These are phyloP conservation scores for Leishmania arabica DNA, from an alignment of 208 protist species.

Conservation along the genomic window DNA sequence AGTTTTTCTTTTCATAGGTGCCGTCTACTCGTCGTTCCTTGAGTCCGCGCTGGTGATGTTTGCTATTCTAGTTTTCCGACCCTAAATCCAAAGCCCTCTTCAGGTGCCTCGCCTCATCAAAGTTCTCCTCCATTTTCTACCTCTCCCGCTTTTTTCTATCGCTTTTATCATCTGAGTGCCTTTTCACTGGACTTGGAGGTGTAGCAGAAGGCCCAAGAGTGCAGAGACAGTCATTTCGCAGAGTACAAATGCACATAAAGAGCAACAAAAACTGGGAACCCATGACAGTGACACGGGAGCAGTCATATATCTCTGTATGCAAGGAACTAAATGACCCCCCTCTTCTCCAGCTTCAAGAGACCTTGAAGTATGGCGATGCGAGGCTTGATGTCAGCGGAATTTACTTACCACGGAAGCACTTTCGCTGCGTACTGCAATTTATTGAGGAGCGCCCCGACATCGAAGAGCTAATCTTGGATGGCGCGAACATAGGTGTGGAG, in stretches of 20 bases:
- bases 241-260: neutral
- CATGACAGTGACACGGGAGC: neutral
- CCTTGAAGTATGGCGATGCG: neutral
- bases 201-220: neutral
- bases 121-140: neutral
- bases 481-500: constrained; percentile 26
- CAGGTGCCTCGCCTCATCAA: neutral
- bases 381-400: constrained; percentile 42
- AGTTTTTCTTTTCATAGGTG: neutral
- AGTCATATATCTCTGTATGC: constrained; percentile 28
- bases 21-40: neutral
- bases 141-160: neutral
- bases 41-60: neutral
- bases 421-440: constrained; percentile 41
- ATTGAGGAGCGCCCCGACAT: constrained; percentile 49
- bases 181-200: neutral
- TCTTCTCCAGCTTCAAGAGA: constrained; percentile 17
- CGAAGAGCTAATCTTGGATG: constrained; percentile 53
- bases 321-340: constrained; percentile 1
- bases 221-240: neutral
- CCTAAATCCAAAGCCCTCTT: neutral
- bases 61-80: neutral
- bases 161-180: neutral
- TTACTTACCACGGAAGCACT: constrained; percentile 48
- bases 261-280: neutral